These are phyloP conservation scores for Beauveria sp. DNA, from an alignment of 2,329 filamentous ascomycete genomes.

Conservation along the genomic window DNA sequence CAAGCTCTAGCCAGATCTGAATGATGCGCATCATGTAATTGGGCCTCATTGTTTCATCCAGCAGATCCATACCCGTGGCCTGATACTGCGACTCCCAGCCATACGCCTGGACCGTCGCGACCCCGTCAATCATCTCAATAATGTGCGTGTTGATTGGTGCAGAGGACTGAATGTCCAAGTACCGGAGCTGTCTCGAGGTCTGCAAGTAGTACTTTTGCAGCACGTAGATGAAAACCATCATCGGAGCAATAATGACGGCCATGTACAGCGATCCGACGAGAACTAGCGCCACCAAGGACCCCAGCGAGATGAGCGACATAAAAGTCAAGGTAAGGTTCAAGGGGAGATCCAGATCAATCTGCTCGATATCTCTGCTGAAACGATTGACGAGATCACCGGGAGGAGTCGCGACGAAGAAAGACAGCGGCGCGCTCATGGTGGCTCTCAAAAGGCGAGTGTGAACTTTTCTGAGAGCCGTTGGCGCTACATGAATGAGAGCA, in stretches of 20 bases:
- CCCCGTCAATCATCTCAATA: conserved; percentile 20
- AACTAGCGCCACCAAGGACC: conserved; percentile 30
- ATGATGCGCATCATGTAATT: conserved; percentile 37
- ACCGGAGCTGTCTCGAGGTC: conserved; percentile 24
- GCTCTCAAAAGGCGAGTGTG: conserved; percentile 19
- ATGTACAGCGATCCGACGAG: conserved; percentile 38
- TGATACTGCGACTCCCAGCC: conserved; percentile 19
- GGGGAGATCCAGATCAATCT: conserved; percentile 30
- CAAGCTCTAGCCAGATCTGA: conserved; percentile 41
- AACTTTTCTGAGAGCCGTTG: conserved; percentile 17
- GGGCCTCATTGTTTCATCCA: conserved; percentile 26
- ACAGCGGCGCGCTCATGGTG: conserved; percentile 25
- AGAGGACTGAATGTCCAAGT: conserved; percentile 23
- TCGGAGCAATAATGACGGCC: conserved; percentile 34
- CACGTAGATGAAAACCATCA: conserved; percentile 16
- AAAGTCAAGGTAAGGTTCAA: conserved; percentile 20
- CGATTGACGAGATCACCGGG: conserved; percentile 28
- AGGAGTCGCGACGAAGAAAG: conserved; percentile 28
- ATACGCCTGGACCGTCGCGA: conserved; percentile 27
- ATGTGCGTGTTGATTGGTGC: conserved; percentile 23
- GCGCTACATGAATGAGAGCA: conserved; percentile 18
- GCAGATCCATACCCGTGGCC: conserved; percentile 15
- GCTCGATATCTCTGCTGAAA: conserved; percentile 32
- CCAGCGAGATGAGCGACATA: conserved; percentile 14
- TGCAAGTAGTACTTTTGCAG: conserved; percentile 24